A percentile compares a stretch with the other conserved stretches of the same genome.
These are phyloP conservation scores for Hydnomerulius pinastri DNA, from an alignment of 768 basidiomycete genomes.

Conservation along the genomic window DNA sequence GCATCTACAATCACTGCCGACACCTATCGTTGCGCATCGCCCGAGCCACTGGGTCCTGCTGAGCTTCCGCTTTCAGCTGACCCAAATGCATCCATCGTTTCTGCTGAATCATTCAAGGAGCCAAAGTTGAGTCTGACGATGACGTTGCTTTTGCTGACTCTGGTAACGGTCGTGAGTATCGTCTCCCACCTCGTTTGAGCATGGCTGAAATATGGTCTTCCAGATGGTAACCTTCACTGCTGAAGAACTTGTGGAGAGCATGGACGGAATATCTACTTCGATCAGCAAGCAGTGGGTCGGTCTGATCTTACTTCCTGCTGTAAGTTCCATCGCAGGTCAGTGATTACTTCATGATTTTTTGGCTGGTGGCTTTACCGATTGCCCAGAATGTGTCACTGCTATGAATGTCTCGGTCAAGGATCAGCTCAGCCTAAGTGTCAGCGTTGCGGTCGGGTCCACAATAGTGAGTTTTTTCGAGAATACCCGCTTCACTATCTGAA, in stretches of 20 bases:
- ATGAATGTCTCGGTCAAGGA: slow-evolving; percentile 87
- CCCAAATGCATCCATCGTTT: slow-evolving; percentile 14
- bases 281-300: slow-evolving; percentile 90
- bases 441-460: slow-evolving; percentile 80
- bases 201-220: slow-evolving; percentile 2
- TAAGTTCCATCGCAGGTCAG: slow-evolving; percentile 76
- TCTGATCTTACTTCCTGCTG: slow-evolving; percentile 83
- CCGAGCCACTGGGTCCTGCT: slow-evolving; percentile 14
- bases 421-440: slow-evolving; percentile 80
- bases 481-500: background rate
- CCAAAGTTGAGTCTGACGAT: slow-evolving; percentile 62
- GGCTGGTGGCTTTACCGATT: background rate
- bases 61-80: slow-evolving; percentile 13
- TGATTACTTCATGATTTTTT: background rate
- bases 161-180: slow-evolving; percentile 62
- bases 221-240: slow-evolving; percentile 62
- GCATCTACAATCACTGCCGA: slow-evolving; percentile 4
- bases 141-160: slow-evolving; percentile 53
- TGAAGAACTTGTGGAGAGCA: slow-evolving; percentile 78
- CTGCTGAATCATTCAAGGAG: slow-evolving; percentile 37
- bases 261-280: slow-evolving; percentile 70
- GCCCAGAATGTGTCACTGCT: slow-evolving; percentile 86
- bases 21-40: background rate
- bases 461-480: slow-evolving; percentile 50
- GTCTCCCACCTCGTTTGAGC: background rate